These are phyloP conservation scores for Lumnitzera littorea DNA, from an alignment of 345 rosid species.

Conservation along the genomic window DNA sequence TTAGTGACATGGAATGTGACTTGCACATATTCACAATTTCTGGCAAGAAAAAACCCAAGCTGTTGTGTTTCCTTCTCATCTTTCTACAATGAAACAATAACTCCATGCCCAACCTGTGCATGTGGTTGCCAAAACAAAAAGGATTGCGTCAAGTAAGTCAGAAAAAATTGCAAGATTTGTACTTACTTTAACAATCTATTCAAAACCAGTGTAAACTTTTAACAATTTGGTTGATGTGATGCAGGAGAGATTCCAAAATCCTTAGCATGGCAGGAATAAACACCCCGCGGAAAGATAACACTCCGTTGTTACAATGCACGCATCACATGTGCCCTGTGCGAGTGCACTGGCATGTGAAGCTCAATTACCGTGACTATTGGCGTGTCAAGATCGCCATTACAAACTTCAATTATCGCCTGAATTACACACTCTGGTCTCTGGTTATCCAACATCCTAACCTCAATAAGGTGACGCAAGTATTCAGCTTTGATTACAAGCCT, in stretches of 20 bases:
- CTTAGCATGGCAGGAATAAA: constrained; percentile 46
- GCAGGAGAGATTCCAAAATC: constrained; percentile 68
- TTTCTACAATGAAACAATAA: constrained; percentile 78
- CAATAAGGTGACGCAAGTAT: constrained; percentile 79
- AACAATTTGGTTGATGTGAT: not conserved
- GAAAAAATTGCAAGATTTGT: not conserved
- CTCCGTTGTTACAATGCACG: constrained; percentile 66
- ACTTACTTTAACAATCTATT: not conserved
- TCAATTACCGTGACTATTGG: constrained; percentile 75
- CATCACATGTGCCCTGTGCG: constrained; percentile 77
- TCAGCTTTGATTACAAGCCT: constrained; percentile 78
- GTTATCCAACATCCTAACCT: constrained; percentile 81
- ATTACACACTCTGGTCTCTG: constrained; percentile 63
- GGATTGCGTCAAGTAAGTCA: constrained; percentile 63
- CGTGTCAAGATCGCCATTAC: constrained; percentile 60
- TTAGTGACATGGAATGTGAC: constrained; percentile 95
- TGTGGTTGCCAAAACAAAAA: constrained; percentile 74
- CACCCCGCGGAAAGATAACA: constrained; percentile 52
- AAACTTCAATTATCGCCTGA: constrained; percentile 68
- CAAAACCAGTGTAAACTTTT: not conserved
- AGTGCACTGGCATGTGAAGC: constrained; percentile 85
- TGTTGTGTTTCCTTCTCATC: constrained; percentile 89
- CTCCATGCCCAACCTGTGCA: constrained; percentile 77
- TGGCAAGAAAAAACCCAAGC: constrained; percentile 64
- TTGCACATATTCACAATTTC: constrained; percentile 85